Conservation (phyloP, 2,329 filamentous ascomycete species). For the Volutella citrinella region DNA sequence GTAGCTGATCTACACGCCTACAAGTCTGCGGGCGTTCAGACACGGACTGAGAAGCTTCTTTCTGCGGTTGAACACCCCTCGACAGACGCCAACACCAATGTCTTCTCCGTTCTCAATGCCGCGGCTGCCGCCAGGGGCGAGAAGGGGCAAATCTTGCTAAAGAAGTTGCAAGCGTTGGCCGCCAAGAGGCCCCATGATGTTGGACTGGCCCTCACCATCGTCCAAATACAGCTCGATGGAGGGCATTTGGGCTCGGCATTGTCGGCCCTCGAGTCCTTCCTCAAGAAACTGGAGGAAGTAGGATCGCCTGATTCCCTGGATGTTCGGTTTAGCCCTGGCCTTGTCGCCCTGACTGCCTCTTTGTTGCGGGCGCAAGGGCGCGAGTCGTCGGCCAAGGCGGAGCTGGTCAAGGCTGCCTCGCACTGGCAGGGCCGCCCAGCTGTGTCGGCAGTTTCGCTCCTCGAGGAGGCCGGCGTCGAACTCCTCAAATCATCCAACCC, state of each 20-base stretch:
- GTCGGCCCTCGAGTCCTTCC: slow-evolving; percentile 70
- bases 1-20: slow-evolving; percentile 63
- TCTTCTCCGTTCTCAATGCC: slow-evolving; percentile 56
- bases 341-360: slow-evolving; percentile 76
- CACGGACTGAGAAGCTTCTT: slow-evolving; percentile 44
- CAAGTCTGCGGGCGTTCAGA: slow-evolving; percentile 62
- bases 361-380: slow-evolving; percentile 77
- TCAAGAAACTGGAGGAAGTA: slow-evolving; percentile 67
- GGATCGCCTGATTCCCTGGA: slow-evolving; percentile 56
- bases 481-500: slow-evolving; percentile 72
- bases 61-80: slow-evolving; percentile 25
- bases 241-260: slow-evolving; percentile 73
- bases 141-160: slow-evolving; percentile 65
- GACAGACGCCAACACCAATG: slow-evolving; percentile 31
- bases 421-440: slow-evolving; percentile 70
- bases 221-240: slow-evolving; percentile 75
- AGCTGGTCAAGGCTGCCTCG: slow-evolving; percentile 74
- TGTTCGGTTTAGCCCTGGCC: slow-evolving; percentile 77
- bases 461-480: slow-evolving; percentile 78
- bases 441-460: slow-evolving; percentile 55
- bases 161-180: slow-evolving; percentile 64
- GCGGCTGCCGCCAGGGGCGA: slow-evolving; percentile 67
- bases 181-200: slow-evolving; percentile 76
- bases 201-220: slow-evolving; percentile 73
- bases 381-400: slow-evolving; percentile 65